Percentiles rank a stretch among this genome's conserved stretches.
Evolutionary conservation across 768 basidiomycete genomes (phyloP).

Genomic region (Boletus rufocinnamomeus): DNA sequence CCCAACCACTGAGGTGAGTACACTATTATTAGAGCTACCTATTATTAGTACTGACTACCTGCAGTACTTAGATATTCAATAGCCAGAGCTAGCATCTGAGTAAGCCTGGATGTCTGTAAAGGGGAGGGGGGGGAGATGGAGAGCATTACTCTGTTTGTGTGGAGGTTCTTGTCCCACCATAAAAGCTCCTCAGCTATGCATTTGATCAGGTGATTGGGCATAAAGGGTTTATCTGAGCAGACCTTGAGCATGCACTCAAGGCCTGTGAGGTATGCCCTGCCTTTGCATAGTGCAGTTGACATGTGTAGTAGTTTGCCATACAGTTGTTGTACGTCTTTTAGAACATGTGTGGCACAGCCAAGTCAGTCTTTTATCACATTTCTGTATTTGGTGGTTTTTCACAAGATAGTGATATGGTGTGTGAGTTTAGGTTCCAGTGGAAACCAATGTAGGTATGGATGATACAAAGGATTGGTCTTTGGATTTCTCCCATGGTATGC

Average conservation of each 20-base stretch:
- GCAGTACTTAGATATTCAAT: too few relatives aligned
- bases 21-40: too few relatives aligned
- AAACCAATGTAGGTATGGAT: slow-evolving; percentile 30
- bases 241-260: not conserved
- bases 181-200: not conserved
- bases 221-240: not conserved
- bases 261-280: not conserved
- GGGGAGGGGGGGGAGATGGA: not conserved
- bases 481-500: slow-evolving; percentile 9
- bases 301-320: not conserved
- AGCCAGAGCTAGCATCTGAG: not conserved
- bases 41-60: too few relatives aligned
- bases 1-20: too few relatives aligned
- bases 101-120: not conserved
- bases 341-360: accelerated
- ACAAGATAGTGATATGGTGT: not conserved
- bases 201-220: not conserved
- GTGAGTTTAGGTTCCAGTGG: slow-evolving; percentile 32
- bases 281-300: accelerated
- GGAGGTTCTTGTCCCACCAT: not conserved
- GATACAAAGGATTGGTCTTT: slow-evolving; percentile 17
- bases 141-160: accelerated
- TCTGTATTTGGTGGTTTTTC: not conserved
- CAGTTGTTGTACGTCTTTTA: not conserved
- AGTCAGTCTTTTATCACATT: not conserved